Evolutionary conservation across 192 early-diverging fungal species (phyloP).

Genomic region (Podila epigama): DNA sequence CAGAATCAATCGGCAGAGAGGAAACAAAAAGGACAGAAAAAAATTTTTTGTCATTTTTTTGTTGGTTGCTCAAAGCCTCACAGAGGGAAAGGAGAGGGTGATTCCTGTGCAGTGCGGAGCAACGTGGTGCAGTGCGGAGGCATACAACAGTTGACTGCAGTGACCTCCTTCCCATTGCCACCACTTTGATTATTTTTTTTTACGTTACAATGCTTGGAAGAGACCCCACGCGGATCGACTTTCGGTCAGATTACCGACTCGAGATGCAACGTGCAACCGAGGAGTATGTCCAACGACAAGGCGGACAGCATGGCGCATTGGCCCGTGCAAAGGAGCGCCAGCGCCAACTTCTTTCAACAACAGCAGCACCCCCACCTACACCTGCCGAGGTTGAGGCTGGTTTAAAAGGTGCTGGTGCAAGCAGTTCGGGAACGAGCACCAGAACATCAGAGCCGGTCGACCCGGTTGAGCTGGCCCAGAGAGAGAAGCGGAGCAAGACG

Average conservation of each 20-base stretch:
- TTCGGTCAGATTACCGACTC: slow-evolving; percentile 16
- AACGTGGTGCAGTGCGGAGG: too few relatives aligned
- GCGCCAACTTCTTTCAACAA: neutral
- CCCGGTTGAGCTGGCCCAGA: slow-evolving; percentile 19
- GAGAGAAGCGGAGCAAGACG: slow-evolving; percentile 25
- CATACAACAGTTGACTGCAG: neutral
- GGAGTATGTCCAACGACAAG: slow-evolving; percentile 12
- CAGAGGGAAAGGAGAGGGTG: too few relatives aligned
- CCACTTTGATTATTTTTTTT: neutral
- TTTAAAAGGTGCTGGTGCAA: neutral
- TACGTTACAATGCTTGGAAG: slow-evolving; percentile 19
- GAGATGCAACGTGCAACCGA: slow-evolving; percentile 32
- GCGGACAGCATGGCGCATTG: neutral
- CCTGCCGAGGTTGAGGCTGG: slow-evolving; percentile 3
- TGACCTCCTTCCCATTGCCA: neutral
- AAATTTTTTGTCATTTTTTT: slow-evolving; percentile 2
- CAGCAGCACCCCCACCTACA: slow-evolving; percentile 23
- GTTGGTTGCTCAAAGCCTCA: neutral
- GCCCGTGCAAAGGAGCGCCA: slow-evolving; percentile 4
- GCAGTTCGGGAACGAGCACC: neutral
- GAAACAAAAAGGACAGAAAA: neutral
- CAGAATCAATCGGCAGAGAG: neutral
- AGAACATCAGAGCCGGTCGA: slow-evolving; percentile 1
- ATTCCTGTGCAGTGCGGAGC: too few relatives aligned
- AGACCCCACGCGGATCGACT: slow-evolving; percentile 31